phyloP scores from a whole-genome alignment of 805 yeast species.

The Sugiyamaella floridensis region DNA sequence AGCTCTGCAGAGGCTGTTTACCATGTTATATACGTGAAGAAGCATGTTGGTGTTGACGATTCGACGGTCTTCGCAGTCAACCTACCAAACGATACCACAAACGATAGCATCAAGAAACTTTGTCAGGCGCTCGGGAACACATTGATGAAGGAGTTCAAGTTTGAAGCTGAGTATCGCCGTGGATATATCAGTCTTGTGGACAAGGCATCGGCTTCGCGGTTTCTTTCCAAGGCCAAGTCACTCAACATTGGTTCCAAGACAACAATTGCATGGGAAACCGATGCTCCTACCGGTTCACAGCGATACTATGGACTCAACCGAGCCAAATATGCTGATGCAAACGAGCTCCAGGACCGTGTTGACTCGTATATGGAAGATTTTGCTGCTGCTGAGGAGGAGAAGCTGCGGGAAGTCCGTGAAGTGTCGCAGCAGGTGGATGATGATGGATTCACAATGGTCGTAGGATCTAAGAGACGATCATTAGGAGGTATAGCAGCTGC shows the following conservation, averaged over 20 bases:
- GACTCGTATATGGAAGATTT: constrained; percentile 58
- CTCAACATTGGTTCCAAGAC: constrained; percentile 26
- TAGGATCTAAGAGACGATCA: constrained; percentile 78
- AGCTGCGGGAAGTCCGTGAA: constrained; percentile 19
- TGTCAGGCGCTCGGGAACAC: constrained; percentile 46
- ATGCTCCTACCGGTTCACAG: constrained; percentile 37
- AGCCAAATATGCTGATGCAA: constrained; percentile 37
- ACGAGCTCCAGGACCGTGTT: constrained; percentile 48
- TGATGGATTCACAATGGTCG: constrained; percentile 90
- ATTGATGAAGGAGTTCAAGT: constrained; percentile 28
- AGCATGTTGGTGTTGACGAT: constrained; percentile 32
- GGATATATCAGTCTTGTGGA: constrained; percentile 72
- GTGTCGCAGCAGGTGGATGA: constrained; percentile 63
- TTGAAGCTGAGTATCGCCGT: constrained; percentile 31
- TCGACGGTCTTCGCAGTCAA: constrained; percentile 64
- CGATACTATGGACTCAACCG: constrained; percentile 33
- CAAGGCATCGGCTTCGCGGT: constrained; percentile 55
- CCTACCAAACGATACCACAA: constrained; percentile 57
- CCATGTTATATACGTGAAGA: constrained; percentile 18
- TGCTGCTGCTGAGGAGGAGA: constrained; percentile 58
- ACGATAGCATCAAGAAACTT: constrained; percentile 47
- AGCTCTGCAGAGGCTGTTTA: constrained; percentile 7
- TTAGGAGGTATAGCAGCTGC: constrained; percentile 49
- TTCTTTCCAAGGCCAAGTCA: constrained; percentile 56
- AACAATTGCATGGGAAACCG: constrained; percentile 28